phyloP scores from a whole-genome alignment of 352 stramenopile species.

The Phytophthora syringae region DNA sequence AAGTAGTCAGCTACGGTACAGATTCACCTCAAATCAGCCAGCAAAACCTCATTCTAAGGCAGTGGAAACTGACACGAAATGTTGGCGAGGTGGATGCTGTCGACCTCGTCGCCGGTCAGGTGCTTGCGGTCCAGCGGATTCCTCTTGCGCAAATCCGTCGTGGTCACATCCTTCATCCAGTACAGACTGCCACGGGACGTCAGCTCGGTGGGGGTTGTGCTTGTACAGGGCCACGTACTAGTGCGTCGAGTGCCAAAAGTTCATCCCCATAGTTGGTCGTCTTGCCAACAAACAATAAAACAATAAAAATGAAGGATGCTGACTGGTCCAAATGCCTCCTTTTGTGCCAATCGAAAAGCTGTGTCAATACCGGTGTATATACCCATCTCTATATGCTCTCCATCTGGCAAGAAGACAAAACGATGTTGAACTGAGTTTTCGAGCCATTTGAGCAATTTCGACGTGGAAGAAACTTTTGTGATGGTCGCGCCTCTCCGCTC shows the following conservation, averaged over 20 bases:
- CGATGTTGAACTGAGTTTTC: conserved; percentile 33
- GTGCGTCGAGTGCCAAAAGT: conserved; percentile 92
- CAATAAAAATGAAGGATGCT: not conserved
- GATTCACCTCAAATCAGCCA: not conserved
- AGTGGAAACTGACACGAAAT: conserved; percentile 63
- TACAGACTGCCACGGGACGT: conserved; percentile 58
- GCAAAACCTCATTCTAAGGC: not conserved
- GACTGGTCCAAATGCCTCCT: conserved; percentile 15
- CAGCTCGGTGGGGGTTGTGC: not conserved
- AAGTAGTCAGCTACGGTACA: not conserved
- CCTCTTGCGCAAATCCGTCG: conserved; percentile 75
- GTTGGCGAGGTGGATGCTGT: conserved; percentile 90
- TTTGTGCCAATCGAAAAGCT: conserved; percentile 12
- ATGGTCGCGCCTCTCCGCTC: conserved; percentile 24
- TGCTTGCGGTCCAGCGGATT: conserved; percentile 81
- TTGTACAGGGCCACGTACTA: conserved; percentile 59
- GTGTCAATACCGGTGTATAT: conserved; percentile 13
- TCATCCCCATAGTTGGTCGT: conserved; percentile 70
- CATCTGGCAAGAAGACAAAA: conserved; percentile 2
- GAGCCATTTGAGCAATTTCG: conserved; percentile 14
- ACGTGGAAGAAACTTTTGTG: not conserved
- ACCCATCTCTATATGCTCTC: not conserved
- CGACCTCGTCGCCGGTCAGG: conserved; percentile 84
- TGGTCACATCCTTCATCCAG: conserved; percentile 90
- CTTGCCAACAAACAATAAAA: not conserved